Evolutionary conservation across 768 basidiomycete genomes (phyloP).

Genomic region (Exsudoporus frostii): DNA sequence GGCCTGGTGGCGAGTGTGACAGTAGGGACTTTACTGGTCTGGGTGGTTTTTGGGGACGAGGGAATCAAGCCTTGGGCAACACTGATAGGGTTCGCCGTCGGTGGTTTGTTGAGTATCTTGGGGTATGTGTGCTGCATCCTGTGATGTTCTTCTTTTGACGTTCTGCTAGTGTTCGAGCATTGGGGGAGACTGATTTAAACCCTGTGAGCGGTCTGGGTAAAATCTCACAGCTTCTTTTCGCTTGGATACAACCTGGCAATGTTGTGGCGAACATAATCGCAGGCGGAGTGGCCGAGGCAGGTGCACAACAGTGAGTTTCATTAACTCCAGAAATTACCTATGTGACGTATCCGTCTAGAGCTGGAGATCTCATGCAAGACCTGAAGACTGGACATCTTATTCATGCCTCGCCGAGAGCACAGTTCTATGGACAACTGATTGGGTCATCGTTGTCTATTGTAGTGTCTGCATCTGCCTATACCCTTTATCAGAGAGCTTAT

Average conservation of each 20-base stretch:
- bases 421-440: constrained; percentile 91
- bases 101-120: constrained; percentile 80
- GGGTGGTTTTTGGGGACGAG: constrained; percentile 85
- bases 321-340: neutral
- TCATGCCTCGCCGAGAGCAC: constrained; percentile 86
- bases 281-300: constrained; percentile 93
- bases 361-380: constrained; percentile 98
- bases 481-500: constrained; percentile 84
- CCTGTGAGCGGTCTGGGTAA: constrained; percentile 93
- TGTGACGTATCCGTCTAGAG: constrained; percentile 42
- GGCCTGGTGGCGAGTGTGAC: constrained; percentile 64
- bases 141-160: constrained; percentile 4
- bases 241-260: constrained; percentile 91
- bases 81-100: constrained; percentile 75
- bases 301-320: constrained; percentile 76
- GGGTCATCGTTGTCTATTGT: constrained; percentile 86
- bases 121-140: constrained; percentile 51
- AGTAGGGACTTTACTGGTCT: constrained; percentile 76
- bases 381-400: constrained; percentile 95
- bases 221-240: constrained; percentile 91
- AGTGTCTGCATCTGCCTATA: constrained; percentile 85
- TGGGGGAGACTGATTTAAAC: constrained; percentile 95
- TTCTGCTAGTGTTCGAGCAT: constrained; percentile 70
- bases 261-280: constrained; percentile 98
- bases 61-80: constrained; percentile 97